Conservation (phyloP, 257 asterid genomes). For the Salvia miltiorrhiza region DNA sequence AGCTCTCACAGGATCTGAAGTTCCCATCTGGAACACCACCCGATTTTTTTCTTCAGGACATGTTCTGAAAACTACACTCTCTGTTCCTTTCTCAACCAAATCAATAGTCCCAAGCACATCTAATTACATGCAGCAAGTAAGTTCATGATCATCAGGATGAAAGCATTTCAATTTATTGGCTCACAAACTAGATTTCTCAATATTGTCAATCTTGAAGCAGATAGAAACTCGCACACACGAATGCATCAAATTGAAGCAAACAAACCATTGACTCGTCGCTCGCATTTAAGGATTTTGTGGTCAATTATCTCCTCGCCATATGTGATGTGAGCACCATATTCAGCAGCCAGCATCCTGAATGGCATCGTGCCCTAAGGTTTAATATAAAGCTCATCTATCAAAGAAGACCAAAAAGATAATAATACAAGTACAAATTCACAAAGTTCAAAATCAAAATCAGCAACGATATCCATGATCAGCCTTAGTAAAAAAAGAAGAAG, state of each 20-base stretch:
- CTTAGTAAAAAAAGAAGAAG: background rate
- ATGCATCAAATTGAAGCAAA: too few species aligned
- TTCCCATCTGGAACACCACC: constrained; percentile 92
- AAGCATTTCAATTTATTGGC: background rate
- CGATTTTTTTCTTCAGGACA: constrained; percentile 68
- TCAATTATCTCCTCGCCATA: constrained; percentile 96
- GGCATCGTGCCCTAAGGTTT: constrained; percentile 76
- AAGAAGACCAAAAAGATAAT: background rate
- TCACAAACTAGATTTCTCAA: background rate
- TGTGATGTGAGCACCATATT: constrained; percentile 84
- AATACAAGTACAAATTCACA: too few species aligned
- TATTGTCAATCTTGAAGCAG: too few species aligned
- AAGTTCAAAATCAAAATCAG: background rate
- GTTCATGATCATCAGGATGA: constrained; percentile 14
- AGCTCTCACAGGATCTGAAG: constrained; percentile 90
- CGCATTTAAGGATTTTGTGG: constrained; percentile 85
- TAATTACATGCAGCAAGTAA: constrained; percentile 23
- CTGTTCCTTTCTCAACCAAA: constrained; percentile 80
- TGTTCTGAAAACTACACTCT: constrained; percentile 71
- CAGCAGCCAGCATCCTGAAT: constrained; percentile 78
- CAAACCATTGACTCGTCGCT: constrained; percentile 63
- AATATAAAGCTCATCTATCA: constrained; percentile 11
- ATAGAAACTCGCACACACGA: too few species aligned
- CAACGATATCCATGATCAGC: background rate
- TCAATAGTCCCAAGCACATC: constrained; percentile 78